Evolutionary conservation across 2,329 filamentous ascomycete genomes (phyloP).

Genomic region (Ceratocystis smalleyi): DNA sequence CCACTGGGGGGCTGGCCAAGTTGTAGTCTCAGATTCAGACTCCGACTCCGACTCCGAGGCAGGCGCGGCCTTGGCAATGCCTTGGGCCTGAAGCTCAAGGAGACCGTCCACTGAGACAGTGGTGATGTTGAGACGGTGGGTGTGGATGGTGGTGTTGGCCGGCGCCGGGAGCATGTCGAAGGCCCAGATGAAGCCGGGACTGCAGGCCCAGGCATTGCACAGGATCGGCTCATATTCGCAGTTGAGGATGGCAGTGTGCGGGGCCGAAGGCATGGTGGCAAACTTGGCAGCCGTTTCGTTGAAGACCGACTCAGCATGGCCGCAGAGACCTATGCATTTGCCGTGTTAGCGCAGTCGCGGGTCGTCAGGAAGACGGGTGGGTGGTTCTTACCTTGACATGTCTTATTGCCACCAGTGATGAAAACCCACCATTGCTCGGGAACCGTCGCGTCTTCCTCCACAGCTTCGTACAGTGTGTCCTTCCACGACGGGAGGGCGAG

Average conservation of each 20-base stretch:
- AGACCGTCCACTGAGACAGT: slow-evolving; percentile 50
- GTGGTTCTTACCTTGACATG: slow-evolving; percentile 45
- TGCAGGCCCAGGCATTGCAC: slow-evolving; percentile 57
- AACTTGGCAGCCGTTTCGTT: slow-evolving; percentile 51
- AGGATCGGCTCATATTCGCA: slow-evolving; percentile 61
- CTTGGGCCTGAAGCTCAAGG: slow-evolving; percentile 41
- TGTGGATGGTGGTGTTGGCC: slow-evolving; percentile 47
- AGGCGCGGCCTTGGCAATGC: slow-evolving; percentile 25
- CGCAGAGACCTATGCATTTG: slow-evolving; percentile 42
- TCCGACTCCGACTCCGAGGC: neutral
- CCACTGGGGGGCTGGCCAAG: slow-evolving; percentile 22
- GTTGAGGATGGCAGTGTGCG: slow-evolving; percentile 54
- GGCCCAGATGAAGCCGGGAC: slow-evolving; percentile 49
- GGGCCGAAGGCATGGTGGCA: slow-evolving; percentile 42
- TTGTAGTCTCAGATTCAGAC: slow-evolving; percentile 15
- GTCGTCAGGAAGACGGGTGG: neutral
- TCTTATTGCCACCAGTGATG: slow-evolving; percentile 63
- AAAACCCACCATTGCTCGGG: slow-evolving; percentile 66
- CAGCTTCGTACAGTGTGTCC: slow-evolving; percentile 46
- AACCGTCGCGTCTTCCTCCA: slow-evolving; percentile 41
- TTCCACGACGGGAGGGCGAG: slow-evolving; percentile 59
- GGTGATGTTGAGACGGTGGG: slow-evolving; percentile 53
- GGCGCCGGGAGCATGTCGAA: slow-evolving; percentile 51
- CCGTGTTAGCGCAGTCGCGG: neutral
- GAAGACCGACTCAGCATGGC: slow-evolving; percentile 46